Evolutionary conservation across 495 filamentous ascomycete genomes (phyloP).

Genomic region (Choiromyces venosus): DNA sequence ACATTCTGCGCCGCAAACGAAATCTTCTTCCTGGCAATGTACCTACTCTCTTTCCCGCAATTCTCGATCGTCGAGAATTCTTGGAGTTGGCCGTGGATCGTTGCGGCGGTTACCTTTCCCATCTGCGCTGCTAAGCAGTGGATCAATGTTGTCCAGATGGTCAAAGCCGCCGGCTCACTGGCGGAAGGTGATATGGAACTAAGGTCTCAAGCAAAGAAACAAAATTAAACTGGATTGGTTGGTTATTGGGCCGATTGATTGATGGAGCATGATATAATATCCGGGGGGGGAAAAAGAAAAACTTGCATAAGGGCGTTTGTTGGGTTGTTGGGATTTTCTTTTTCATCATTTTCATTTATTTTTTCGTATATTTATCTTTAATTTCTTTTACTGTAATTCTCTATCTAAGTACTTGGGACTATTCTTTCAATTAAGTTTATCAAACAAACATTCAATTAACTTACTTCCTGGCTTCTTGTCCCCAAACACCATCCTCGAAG

Average conservation of each 20-base stretch:
- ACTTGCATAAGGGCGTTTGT: background rate
- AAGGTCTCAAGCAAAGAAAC: constrained; percentile 43
- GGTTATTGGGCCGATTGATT: background rate
- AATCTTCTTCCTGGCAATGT: constrained; percentile 93
- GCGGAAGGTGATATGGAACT: constrained; percentile 74
- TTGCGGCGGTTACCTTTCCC: constrained; percentile 73
- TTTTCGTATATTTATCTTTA: background rate
- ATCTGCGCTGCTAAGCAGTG: constrained; percentile 88
- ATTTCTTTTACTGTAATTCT: background rate
- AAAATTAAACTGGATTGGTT: constrained; percentile 7
- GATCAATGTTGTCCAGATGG: constrained; percentile 88
- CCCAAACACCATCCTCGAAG: too few species aligned
- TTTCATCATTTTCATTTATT: background rate
- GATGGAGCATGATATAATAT: background rate
- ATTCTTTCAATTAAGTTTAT: background rate
- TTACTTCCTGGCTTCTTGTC: background rate
- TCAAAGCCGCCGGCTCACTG: constrained; percentile 87
- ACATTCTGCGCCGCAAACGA: constrained; percentile 86
- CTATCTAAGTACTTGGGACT: background rate
- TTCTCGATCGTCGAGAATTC: constrained; percentile 54
- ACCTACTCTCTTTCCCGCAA: constrained; percentile 88
- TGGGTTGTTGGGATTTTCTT: background rate
- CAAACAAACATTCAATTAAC: background rate
- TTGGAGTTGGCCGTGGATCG: constrained; percentile 67
- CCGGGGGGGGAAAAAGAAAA: background rate